Evolutionary conservation across 2,329 filamentous ascomycete species (phyloP), one percentile per base, ranked within the genome.

Genomic region (Fusarium floridanum): DNA sequence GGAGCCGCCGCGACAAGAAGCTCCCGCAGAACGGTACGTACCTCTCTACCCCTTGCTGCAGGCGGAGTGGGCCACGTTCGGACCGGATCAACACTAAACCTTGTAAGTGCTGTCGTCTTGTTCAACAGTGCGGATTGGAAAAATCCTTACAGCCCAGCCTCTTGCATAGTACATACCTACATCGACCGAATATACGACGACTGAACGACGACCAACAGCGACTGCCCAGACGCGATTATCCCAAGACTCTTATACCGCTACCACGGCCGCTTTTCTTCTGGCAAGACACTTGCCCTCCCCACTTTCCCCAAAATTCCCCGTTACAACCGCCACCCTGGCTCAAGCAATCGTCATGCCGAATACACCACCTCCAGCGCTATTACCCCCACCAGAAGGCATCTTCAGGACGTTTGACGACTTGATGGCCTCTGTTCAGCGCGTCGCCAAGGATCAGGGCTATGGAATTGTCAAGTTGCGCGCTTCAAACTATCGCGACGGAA

Each of bases 401-500:
- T 91, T 88, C 71, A 84, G 87, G 56, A 87, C 85, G 61, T 91
- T 91, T 71, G 89, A 91, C 34, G 89, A 91, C 70, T 84, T 91
- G 48, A 85, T 91, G 76, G 83, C 84, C 5, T 86, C 89, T 22
- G 88, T 91, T 10, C 89, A 91, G 80, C 87, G 88, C 48, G 86
- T 89, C 6, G 89, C 89, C 8, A 91, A 91, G 78, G 89, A 91
- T 61, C 89, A 91, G 73, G 89, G 89, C 57, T 91, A 91, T 73
- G 88, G 88, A 43, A 89, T 91, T 16, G 89, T 91, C 73, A 91
- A 91, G 83, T 84, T 91, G 12, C 87, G 89, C 39, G 89, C 89
- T 6, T 91, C 89, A 77, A 91, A 91, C 81, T 91, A 91, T 75
- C 89, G 89, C 53, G 89, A 91, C 64, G 87, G 88, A 69, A 91